Evolutionary conservation across 2,329 filamentous ascomycete genomes (phyloP).

Genomic region (Ilyonectria sp.): DNA sequence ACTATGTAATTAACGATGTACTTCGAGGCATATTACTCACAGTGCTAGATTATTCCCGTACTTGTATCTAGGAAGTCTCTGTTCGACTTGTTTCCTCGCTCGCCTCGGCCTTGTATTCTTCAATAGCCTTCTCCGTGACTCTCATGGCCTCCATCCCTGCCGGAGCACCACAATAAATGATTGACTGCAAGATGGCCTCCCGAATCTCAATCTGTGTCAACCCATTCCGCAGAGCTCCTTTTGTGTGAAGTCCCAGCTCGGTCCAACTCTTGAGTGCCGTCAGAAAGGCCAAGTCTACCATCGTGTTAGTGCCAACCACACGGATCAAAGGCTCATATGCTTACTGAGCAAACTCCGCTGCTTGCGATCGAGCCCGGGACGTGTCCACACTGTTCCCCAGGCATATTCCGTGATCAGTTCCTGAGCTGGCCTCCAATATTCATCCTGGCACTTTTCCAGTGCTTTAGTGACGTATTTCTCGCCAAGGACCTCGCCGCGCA

Average conservation of each 20-base stretch:
- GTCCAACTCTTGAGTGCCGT: conserved; percentile 36
- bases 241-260: conserved; percentile 35
- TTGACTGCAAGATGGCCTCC: neutral
- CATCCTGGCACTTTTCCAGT: conserved; percentile 29
- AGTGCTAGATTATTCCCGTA: too few relatives aligned
- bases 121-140: neutral
- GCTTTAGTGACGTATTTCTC: conserved; percentile 41
- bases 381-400: conserved; percentile 37
- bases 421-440: conserved; percentile 39
- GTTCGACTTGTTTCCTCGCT: too few relatives aligned
- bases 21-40: too few relatives aligned
- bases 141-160: neutral
- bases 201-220: neutral
- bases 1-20: too few relatives aligned
- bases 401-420: conserved; percentile 38
- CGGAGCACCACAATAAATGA: neutral
- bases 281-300: conserved; percentile 34
- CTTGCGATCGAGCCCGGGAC: conserved; percentile 36
- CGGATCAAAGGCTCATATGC: neutral
- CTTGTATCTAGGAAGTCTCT: too few relatives aligned
- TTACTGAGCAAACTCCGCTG: conserved; percentile 39
- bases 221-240: conserved; percentile 19
- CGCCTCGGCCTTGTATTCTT: neutral
- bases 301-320: neutral
- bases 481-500: conserved; percentile 35